Percentiles rank a stretch among this genome's conserved stretches.
These are phyloP conservation scores for Stylonectria norvegica DNA, from an alignment of 2,329 filamentous ascomycete genomes.

Conservation along the genomic window DNA sequence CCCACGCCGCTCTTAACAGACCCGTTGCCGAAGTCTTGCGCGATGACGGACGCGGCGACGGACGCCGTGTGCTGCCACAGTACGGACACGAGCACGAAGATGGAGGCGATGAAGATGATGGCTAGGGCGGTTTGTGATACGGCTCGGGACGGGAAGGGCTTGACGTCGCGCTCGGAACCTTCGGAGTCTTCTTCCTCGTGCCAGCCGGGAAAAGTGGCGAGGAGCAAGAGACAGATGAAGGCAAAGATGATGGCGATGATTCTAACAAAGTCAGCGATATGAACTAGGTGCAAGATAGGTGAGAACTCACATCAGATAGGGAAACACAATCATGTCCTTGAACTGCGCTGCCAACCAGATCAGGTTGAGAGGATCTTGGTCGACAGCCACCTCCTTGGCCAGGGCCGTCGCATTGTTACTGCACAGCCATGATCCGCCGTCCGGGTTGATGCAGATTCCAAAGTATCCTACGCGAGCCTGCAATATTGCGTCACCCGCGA, in stretches of 20 bases:
- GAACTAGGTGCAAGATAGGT: neutral
- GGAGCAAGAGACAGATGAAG: conserved; percentile 89
- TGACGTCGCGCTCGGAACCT: conserved; percentile 84
- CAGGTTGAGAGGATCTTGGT: conserved; percentile 93
- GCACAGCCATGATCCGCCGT: conserved; percentile 88
- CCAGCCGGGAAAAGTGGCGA: conserved; percentile 97
- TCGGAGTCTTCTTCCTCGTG: conserved; percentile 82
- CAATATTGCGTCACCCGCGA: conserved; percentile 78
- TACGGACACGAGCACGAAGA: conserved; percentile 70
- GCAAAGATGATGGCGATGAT: conserved; percentile 98
- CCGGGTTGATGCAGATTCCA: conserved; percentile 91
- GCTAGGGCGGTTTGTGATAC: conserved; percentile 91
- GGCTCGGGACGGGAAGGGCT: conserved; percentile 86
- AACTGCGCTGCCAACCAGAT: conserved; percentile 97
- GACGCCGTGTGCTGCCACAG: conserved; percentile 95
- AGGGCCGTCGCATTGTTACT: conserved; percentile 95
- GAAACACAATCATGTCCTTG: conserved; percentile 98
- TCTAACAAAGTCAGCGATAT: conserved; percentile 45
- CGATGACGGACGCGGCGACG: conserved; percentile 89
- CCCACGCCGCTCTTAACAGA: conserved; percentile 83
- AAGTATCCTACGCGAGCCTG: conserved; percentile 97
- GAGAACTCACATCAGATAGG: conserved; percentile 78
- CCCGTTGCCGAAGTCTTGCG: conserved; percentile 88
- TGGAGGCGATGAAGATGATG: conserved; percentile 77
- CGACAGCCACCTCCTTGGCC: conserved; percentile 81